Evolutionary conservation across 345 rosid species (phyloP), one percentile per base, ranked within the genome.

Genomic region (Aquilaria yunnanensis): DNA sequence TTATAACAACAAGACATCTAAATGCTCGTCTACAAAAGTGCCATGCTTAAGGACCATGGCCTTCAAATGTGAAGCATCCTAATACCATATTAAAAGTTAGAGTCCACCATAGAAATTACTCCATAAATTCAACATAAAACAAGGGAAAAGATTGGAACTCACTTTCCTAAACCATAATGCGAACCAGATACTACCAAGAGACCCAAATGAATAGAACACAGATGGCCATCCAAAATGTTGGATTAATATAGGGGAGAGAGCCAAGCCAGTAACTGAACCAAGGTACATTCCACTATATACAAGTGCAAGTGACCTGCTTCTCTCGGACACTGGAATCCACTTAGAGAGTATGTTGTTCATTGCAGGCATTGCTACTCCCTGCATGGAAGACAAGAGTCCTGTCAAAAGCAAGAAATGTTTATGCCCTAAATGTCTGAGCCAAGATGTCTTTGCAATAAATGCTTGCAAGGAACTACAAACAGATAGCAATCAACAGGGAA

Each of bases 341-440:
- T 87, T 93, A 1, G 98, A 87, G 51, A 93, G 56, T 64, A 93
- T 89, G 68, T 90, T 93, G 62, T 89, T 93, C 98, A 93, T 93
- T 53, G 98, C 98, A 69, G 98, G 97, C 98, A 93, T 86, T 51
- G 98, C 97, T 79, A 93, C 97, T 74, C 98, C 97, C 98, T 93
- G 23, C 1, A 23, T 23, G 23, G 74, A 56, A 5, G 74, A 47
- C 60, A 54, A 57, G 54, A 51, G 62, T 12, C 10, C 45, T 12
- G 47, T 50, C 33, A 56, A 37, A 64, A 65, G 23, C 23, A 23
- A 23, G 23, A 23, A 23, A 23, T 23, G 23, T 23, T 23, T 23
- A 23, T 23, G 23, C 23, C 23, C 23, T 23, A 23, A 23, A 23
- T 23, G 23, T 23, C 23, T 23, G 23, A 23, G 23, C 23, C 23